Evolutionary conservation across 2,329 filamentous ascomycete species (phyloP).

Genomic region (Paecilomyces dactylethromorphus): DNA sequence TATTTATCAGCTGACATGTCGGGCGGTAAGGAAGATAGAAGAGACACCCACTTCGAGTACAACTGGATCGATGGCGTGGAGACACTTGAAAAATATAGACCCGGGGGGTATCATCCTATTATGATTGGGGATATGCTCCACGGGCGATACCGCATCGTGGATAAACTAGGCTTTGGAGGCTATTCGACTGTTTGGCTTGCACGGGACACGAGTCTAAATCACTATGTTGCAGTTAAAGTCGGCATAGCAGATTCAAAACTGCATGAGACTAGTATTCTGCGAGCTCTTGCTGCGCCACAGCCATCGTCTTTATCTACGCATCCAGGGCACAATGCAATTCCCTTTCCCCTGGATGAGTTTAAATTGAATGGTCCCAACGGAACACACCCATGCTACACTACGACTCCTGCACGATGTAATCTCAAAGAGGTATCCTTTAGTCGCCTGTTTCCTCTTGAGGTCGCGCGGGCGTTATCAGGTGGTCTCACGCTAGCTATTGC

Average conservation of each 20-base stretch:
- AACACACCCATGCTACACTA: conserved; percentile 19
- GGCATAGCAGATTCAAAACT: conserved; percentile 12
- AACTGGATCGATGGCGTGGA: conserved; percentile 24
- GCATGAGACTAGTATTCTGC: conserved; percentile 15
- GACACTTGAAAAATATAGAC: conserved; percentile 22
- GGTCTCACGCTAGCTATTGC: conserved; percentile 6
- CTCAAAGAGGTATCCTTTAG: conserved; percentile 21
- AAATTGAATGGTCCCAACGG: conserved; percentile 21
- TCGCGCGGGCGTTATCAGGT: conserved; percentile 18
- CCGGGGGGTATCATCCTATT: conserved; percentile 28
- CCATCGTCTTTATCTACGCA: conserved; percentile 1
- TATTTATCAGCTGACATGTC: neutral
- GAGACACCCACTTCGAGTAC: conserved; percentile 11
- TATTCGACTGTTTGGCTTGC: conserved; percentile 40
- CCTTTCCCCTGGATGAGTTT: conserved; percentile 18
- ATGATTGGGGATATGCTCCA: conserved; percentile 25
- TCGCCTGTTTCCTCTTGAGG: conserved; percentile 18
- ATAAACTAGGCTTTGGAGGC: conserved; percentile 37
- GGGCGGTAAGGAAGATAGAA: neutral
- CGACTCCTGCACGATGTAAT: conserved; percentile 17
- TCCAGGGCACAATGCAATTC: conserved; percentile 5
- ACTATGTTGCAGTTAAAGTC: conserved; percentile 26
- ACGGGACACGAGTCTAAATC: conserved; percentile 18
- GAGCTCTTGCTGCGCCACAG: conserved; percentile 10
- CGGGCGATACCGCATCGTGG: conserved; percentile 30